phyloP scores from a whole-genome alignment of 2,329 filamentous ascomycete species.

The Triangularia setosa region DNA sequence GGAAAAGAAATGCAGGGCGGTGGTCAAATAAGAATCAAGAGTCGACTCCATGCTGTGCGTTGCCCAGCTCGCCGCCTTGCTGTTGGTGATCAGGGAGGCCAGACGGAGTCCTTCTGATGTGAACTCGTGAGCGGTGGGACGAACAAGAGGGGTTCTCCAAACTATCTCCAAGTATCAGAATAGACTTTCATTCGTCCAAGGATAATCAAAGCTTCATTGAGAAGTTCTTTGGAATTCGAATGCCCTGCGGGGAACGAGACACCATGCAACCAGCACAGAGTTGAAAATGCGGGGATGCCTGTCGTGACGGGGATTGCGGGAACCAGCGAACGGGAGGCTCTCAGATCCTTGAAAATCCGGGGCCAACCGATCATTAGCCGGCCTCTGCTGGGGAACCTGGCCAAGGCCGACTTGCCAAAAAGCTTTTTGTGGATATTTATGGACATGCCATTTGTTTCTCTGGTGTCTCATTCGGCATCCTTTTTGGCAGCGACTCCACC shows the following conservation, averaged over 20 bases:
- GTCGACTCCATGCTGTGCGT: not conserved
- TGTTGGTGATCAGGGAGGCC: not conserved
- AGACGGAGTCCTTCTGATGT: not conserved
- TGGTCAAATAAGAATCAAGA: not conserved
- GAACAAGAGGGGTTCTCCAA: not conserved
- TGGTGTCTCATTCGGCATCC: too few species aligned
- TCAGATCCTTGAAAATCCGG: slow-evolving; percentile 26
- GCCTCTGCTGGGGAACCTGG: not conserved
- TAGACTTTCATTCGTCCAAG: not conserved
- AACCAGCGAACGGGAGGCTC: slow-evolving; percentile 4
- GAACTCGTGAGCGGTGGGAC: not conserved
- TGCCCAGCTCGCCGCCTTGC: not conserved
- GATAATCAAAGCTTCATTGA: not conserved
- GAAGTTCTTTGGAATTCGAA: not conserved
- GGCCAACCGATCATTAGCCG: slow-evolving; percentile 14
- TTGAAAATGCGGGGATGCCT: slow-evolving; percentile 5
- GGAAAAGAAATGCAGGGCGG: not conserved
- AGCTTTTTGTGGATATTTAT: not conserved
- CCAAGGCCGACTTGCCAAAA: not conserved
- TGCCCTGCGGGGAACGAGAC: not conserved
- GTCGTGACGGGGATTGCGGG: slow-evolving; percentile 1
- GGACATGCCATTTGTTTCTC: too few species aligned
- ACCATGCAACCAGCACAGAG: not conserved
- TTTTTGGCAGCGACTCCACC: not conserved
- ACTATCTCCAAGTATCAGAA: not conserved